Conservation (phyloP, 768 basidiomycete species). For the Tricholoma flavovirens region DNA sequence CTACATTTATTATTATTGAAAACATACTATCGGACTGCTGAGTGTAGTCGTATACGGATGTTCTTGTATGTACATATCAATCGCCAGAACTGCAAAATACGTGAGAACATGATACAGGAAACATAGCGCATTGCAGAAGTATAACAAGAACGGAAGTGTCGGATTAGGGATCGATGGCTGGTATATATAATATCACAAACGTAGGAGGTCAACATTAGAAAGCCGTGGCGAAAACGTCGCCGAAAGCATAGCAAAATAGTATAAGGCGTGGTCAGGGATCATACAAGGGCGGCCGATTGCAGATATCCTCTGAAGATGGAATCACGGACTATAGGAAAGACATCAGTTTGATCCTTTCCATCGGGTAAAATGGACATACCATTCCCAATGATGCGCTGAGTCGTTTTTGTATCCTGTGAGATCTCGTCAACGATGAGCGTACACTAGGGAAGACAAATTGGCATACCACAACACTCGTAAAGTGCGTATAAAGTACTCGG, state of each 20-base stretch:
- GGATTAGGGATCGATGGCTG: background rate
- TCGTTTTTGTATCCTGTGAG: conserved; percentile 72
- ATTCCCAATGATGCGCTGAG: conserved; percentile 77
- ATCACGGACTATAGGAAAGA: conserved; percentile 48
- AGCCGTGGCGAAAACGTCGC: background rate
- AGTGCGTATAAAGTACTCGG: conserved; percentile 75
- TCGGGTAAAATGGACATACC: conserved; percentile 38
- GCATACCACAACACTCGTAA: conserved; percentile 74
- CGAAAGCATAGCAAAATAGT: background rate
- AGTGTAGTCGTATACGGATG: background rate
- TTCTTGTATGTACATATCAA: background rate
- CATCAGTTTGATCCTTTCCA: conserved; percentile 9
- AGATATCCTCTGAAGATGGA: conserved; percentile 74
- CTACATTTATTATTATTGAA: background rate
- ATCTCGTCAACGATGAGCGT: background rate
- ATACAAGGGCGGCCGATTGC: conserved; percentile 66
- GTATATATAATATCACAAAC: conserved; percentile 1
- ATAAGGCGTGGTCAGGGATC: conserved; percentile 15
- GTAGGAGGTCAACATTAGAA: background rate
- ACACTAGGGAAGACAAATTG: conserved; percentile 3
- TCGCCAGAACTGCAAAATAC: background rate
- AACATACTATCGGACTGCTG: background rate
- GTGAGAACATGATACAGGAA: background rate
- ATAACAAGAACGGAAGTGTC: background rate
- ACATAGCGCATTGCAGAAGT: background rate